Evolutionary conservation across 2,329 filamentous ascomycete species (phyloP).

Genomic region (Colletotrichum sp.): DNA sequence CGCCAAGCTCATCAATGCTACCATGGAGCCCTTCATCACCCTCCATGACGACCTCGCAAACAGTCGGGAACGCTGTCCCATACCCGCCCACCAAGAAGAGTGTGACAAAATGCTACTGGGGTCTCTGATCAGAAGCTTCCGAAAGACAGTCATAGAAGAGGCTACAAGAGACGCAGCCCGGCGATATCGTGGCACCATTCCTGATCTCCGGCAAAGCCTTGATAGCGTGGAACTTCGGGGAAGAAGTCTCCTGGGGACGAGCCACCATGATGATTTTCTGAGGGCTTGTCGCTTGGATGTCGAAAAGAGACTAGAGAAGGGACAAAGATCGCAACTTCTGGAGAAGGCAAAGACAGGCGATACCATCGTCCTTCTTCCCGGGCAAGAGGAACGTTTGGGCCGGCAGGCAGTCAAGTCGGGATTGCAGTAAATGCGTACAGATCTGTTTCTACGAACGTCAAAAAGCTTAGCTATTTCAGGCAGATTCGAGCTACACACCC

Average conservation of each 20-base stretch:
- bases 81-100: too few relatives aligned
- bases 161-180: not conserved
- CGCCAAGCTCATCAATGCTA: not conserved
- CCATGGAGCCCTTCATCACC: not conserved
- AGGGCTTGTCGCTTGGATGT: too few relatives aligned
- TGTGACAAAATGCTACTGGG: not conserved
- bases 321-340: too few relatives aligned
- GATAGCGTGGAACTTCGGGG: not conserved
- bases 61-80: too few relatives aligned
- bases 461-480: too few relatives aligned
- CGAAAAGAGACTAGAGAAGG: too few relatives aligned
- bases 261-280: too few relatives aligned
- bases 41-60: not conserved
- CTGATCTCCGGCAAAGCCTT: not conserved
- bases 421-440: too few relatives aligned
- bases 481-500: too few relatives aligned
- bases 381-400: not conserved
- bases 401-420: not conserved
- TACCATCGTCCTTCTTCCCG: not conserved
- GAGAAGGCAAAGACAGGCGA: too few relatives aligned
- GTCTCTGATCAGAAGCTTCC: not conserved
- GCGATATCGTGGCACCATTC: not conserved
- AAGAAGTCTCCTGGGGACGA: too few relatives aligned
- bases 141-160: not conserved
- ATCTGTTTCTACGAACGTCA: too few relatives aligned